Base-by-base conservation (phyloP, 495 filamentous ascomycete species). In the Penicillium bialowiezense region DNA sequence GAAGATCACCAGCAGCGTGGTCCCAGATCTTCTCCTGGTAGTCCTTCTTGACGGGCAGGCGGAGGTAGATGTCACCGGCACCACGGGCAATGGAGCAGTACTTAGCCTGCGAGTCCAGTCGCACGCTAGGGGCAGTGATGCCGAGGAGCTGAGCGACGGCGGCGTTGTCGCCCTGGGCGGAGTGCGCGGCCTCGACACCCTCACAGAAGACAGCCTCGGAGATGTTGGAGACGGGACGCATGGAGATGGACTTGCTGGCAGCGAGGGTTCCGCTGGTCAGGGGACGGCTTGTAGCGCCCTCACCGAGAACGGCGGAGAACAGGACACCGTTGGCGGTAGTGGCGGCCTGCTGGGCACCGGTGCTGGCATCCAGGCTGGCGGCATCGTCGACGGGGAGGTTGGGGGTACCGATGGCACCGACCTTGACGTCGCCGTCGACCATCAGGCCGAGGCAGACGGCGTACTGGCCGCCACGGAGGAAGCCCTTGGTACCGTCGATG, bases 21-120 rank as follows among this genome's bases (percentile, higher is more conserved):
- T 99, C 93, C 93, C 93, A 99, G 55, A 99, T 97, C 79, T 99
- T 99, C 78, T 99, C 93, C 71, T 95, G 83, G 69, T 97, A 99
- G 19, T 84, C 83, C 61, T 84, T 85, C 57, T 79, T 85, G 10
- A 86, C 84, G 14, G 95, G 93, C 23, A 99, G 71, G 41, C 93
- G 79, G 55, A 98, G 73, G 67, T 97, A 97, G 54, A 99, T 83
- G 59, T 99, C 95, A 35, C 91, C 93, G 6, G 91, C 91, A 19
- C 93, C 93, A 51, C 93, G 76, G n/a, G 95, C 91, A 63, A 99
- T 91, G 3, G 87, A 91, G 37, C 84, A 92, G 64, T 99, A 99
- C 68, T 99, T 99, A 45, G 93, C 91, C 71, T 97, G 95, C 15
- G 90, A 96, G 71, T 99, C 93, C 84, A 97, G 88, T 31, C 90